Evolutionary conservation across 768 basidiomycete species (phyloP).

Genomic region (Ramaria rubella): DNA sequence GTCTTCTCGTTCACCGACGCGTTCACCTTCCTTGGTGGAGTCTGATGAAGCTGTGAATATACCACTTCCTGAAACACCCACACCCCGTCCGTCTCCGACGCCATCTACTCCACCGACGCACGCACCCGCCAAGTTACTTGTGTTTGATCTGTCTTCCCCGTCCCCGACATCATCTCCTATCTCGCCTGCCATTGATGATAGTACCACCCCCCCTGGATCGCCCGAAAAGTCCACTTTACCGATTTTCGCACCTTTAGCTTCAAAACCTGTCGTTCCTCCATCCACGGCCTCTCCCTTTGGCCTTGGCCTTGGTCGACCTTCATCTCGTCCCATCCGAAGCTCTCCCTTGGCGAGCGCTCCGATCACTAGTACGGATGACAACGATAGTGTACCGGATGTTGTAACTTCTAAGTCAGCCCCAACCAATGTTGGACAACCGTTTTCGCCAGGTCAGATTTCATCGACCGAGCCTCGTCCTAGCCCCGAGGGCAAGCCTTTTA

Average conservation of each 20-base stretch:
- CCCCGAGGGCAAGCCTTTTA: not conserved
- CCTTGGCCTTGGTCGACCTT: conserved; percentile 42
- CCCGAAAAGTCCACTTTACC: conserved; percentile 39
- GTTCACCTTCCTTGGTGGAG: conserved; percentile 14
- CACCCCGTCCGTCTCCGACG: conserved; percentile 28
- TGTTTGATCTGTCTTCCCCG: conserved; percentile 17
- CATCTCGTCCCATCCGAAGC: conserved; percentile 63
- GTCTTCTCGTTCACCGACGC: not conserved
- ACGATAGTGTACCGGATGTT: conserved; percentile 20
- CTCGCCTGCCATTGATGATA: conserved; percentile 29
- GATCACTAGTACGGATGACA: conserved; percentile 42
- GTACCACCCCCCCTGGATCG: conserved; percentile 62
- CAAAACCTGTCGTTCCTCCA: conserved; percentile 28
- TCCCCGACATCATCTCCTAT: conserved; percentile 6
- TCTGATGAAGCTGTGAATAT: conserved; percentile 23
- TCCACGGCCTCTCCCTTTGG: conserved; percentile 35
- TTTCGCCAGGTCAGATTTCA: not conserved
- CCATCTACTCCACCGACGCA: conserved; percentile 19
- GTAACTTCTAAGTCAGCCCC: not conserved
- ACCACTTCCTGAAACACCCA: conserved; percentile 47
- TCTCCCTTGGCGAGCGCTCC: conserved; percentile 60
- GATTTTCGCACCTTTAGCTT: conserved; percentile 23
- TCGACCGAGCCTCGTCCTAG: not conserved
- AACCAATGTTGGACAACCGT: not conserved
- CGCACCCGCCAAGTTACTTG: conserved; percentile 23